Evolutionary conservation across 225 moss, liverwort and hornwort genomes (phyloP), one percentile per base, ranked within the genome.

Genomic region (Thuidium tamariscinum): DNA sequence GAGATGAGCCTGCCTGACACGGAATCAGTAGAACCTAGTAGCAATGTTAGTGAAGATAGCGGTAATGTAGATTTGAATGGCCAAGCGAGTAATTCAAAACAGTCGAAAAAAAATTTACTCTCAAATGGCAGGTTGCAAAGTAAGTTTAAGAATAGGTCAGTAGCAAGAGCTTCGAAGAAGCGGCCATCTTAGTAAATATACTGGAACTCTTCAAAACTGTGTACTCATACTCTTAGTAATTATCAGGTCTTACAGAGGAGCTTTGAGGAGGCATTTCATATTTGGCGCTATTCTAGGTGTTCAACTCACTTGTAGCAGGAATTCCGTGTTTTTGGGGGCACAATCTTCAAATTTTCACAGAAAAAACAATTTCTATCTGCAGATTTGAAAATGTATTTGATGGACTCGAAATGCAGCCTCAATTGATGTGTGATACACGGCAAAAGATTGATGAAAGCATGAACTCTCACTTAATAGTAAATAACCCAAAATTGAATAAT

Each of bases 1-100:
- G 94, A 89, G 15, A 88, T 87, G 57, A 86, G 87, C 49, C 51
- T 62, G 44, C 93, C 89, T 63, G 91, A 91, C 19, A 82, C 85
- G 61, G 59, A 87, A 74, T 84, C 64, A 39, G 46, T 83, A 71
- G 91, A 87, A 34, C 80, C 63, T 48, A 27, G 11, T 46, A 79
- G 80, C 77, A 87, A 89, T 55, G 91, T 49, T 42, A 79, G 60
- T 59, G 88, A 89, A 63, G 79, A 54, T 34, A 4, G 66, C n/a
- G 75, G 57, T 76, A 66, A 66, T 64, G 36, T 73, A 60, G 85
- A 88, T 85, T 69, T 82, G 55, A 83, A 75, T 22, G 87, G 34
- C 11, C 29, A 83, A 73, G 39, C 65, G 29, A 88, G 89, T 86
- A 71, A 59, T 80, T 81, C 71, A 7, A 89, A 86, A 37, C 55